Conservation (phyloP, 1,284 basidiomycete genomes). For the Trametes hirsuta region DNA sequence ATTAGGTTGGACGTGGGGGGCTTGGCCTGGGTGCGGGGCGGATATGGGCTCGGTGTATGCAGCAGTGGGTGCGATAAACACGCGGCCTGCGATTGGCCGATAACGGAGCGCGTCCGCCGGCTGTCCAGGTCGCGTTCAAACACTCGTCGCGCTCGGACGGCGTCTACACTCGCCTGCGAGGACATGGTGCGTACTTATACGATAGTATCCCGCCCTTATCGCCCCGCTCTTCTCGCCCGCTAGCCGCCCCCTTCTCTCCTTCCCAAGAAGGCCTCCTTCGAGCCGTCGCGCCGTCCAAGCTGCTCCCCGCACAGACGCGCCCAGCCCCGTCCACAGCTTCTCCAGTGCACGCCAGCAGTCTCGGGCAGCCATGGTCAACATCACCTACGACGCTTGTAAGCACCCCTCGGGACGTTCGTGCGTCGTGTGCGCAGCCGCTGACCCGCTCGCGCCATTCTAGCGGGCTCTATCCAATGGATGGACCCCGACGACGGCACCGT, state of each 20-base stretch:
- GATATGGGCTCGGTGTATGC: conserved; percentile 13
- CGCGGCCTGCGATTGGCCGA: conserved; percentile 21
- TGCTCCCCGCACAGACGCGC: conserved; percentile 10
- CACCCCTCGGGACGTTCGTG: conserved; percentile 6
- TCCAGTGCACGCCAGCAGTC: conserved; percentile 5
- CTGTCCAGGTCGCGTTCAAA: background rate
- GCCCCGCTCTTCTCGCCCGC: conserved; percentile 4
- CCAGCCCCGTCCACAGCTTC: conserved; percentile 8
- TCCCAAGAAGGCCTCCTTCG: conserved; percentile 3
- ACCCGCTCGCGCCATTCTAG: conserved; percentile 18
- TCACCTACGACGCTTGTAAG: conserved; percentile 55
- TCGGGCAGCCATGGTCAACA: conserved; percentile 48
- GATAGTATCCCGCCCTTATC: conserved; percentile 8
- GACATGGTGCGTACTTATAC: background rate
- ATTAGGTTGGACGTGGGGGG: background rate
- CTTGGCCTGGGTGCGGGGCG: conserved; percentile 11
- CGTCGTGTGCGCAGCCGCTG: conserved; percentile 2
- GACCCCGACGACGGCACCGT: conserved; percentile 43
- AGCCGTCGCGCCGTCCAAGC: conserved; percentile 7
- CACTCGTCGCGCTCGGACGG: background rate
- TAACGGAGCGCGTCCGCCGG: conserved; percentile 10
- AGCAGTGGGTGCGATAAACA: conserved; percentile 16
- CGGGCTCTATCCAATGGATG: conserved; percentile 38
- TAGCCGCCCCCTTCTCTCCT: conserved; percentile 15
- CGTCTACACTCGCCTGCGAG: background rate